Evolutionary conservation across 2,329 filamentous ascomycete genomes (phyloP), one percentile per base, ranked within the genome.

Genomic region (Sclerotinia glacialis): DNA sequence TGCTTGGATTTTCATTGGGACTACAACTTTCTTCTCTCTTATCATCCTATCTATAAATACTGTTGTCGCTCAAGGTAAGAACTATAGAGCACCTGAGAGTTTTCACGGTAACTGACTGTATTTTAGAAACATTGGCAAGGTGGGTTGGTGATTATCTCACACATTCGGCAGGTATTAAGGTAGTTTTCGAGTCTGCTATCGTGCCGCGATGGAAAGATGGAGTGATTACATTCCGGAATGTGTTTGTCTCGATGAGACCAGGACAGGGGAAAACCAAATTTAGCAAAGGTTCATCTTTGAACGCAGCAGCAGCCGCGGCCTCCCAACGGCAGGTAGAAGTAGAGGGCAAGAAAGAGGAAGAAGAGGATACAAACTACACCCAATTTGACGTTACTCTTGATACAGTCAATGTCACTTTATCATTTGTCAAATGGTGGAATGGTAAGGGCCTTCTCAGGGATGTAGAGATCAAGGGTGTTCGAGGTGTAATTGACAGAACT

Each of bases 391-490:
- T 99, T 21, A 97, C 93, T 0, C 92, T 99, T 67, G 92, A 95
- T 69, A 96, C 92, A 0, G 92, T 99, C 69, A 97, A 99, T 74
- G 94, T 99, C 52, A 98, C 94, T 0, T 78, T 99, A 34, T 99
- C 95, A 0, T 98, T 99, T 73, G 84, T 93, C n/a, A 98, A 97
- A 76, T 99, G 95, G 95, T 96, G 96, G 86, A 98, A 97, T 73
- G 94, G 95, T 28, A 97, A 94, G 77, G 95, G 95, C 0, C 83
- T 96, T 7, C 81, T 99, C 11, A 89, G 91, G 72, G 92, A 98
- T 76, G 95, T 99, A 52, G 93, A 97, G 75, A 89, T 99, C 63
- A 95, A 93, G 75, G 95, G 95, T 5, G 91, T 99, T 40, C 86
- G 95, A 68, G 95, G 95, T 28, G 92, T 98, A 6, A 84, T 99